Conservation (phyloP, 768 basidiomycete genomes). For the Lyophyllum semitale region DNA sequence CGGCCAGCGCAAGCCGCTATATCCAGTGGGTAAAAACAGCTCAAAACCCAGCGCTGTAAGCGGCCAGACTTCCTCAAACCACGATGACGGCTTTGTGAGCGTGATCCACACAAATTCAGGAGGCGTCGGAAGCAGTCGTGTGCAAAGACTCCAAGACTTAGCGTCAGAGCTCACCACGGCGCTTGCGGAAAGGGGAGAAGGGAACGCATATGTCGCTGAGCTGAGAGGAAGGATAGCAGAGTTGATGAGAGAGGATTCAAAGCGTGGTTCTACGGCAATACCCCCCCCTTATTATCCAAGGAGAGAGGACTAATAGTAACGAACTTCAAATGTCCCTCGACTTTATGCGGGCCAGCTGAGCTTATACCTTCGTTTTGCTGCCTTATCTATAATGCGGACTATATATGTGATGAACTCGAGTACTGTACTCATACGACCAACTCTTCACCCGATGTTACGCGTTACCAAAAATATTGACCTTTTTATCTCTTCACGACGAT, state of each 20-base stretch:
- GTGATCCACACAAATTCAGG: background rate
- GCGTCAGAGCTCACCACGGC: constrained; percentile 1
- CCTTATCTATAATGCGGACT: too few species aligned
- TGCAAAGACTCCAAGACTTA: constrained; percentile 10
- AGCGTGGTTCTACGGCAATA: background rate
- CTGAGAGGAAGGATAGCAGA: constrained; percentile 8
- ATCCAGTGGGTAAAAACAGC: background rate
- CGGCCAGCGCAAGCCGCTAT: background rate
- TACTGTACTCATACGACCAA: too few species aligned
- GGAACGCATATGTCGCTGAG: background rate
- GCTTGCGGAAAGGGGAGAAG: background rate
- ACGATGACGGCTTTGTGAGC: background rate
- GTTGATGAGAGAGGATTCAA: background rate
- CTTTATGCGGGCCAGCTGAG: too few species aligned
- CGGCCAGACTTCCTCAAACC: background rate
- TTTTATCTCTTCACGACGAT: too few species aligned
- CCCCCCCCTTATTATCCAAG: background rate
- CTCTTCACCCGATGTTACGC: too few species aligned
- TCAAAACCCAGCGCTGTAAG: background rate
- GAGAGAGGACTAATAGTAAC: too few species aligned
- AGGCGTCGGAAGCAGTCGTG: background rate
- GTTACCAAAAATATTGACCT: too few species aligned
- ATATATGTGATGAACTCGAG: too few species aligned
- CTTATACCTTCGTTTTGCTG: too few species aligned
- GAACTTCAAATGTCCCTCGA: constrained; percentile 1